These are phyloP conservation scores for Mycocentrospora acerina DNA, from an alignment of 2,329 filamentous ascomycete species.

Conservation along the genomic window DNA sequence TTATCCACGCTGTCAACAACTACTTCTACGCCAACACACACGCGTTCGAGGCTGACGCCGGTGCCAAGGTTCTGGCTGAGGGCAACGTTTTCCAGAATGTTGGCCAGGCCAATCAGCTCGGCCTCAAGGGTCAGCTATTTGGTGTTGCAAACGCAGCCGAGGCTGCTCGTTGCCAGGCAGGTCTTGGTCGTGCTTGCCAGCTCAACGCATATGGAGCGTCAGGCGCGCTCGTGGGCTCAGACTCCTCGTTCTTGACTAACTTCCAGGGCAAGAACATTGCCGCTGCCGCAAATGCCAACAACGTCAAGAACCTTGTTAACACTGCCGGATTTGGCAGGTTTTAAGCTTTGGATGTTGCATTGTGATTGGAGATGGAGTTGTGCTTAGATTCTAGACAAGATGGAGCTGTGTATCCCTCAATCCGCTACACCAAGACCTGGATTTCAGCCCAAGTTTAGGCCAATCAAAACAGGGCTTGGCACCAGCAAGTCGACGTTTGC, in stretches of 20 bases:
- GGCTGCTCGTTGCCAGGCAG: slow-evolving; percentile 47
- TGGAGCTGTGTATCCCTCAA: no score
- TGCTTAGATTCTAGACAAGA: no score
- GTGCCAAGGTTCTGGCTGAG: slow-evolving; percentile 53
- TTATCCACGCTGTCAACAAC: slow-evolving; percentile 62
- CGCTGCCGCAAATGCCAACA: slow-evolving; percentile 57
- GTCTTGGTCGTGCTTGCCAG: slow-evolving; percentile 55
- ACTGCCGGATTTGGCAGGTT: slow-evolving; percentile 44
- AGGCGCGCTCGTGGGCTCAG: slow-evolving; percentile 32
- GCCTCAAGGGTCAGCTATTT: slow-evolving; percentile 47
- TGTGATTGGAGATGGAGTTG: no score
- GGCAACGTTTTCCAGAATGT: slow-evolving; percentile 62
- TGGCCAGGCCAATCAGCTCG: slow-evolving; percentile 40
- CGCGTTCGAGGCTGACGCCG: slow-evolving; percentile 55
- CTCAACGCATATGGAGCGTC: slow-evolving; percentile 46
- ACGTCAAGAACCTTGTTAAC: slow-evolving; percentile 69
- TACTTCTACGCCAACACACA: slow-evolving; percentile 58
- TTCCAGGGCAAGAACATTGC: slow-evolving; percentile 59
- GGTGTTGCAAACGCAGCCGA: slow-evolving; percentile 35
- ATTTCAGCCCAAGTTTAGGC: no score
- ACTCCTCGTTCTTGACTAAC: slow-evolving; percentile 52
- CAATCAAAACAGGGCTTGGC: no score
- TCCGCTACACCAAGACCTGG: no score
- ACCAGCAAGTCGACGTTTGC: no score
- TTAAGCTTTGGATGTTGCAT: no score